Evolutionary conservation across 495 filamentous ascomycete genomes (phyloP), one percentile per base, ranked within the genome.

Genomic region (Aspergillus diversus): DNA sequence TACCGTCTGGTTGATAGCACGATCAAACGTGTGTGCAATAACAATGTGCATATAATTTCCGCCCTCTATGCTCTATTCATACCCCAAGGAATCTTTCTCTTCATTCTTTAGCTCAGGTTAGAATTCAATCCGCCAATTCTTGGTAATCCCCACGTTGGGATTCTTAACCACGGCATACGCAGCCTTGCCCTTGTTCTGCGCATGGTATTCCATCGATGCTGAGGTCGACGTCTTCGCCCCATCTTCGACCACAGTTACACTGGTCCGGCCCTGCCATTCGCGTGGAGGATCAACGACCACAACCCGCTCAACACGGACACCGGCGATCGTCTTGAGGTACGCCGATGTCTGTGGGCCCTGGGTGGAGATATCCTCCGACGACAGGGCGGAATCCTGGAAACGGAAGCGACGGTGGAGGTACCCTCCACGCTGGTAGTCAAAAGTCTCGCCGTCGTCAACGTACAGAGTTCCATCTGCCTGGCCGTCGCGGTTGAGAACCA

Each of bases 381-480:
- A 76, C 13, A 96, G 81, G 3, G 77, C 81, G 5, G 82, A 80
- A 5, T 73, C 82, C 55, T 73, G 81, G 81, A 82, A 89, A 34
- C 70, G 67, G 80, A 98, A 98, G 39, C 77, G 82, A 43, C 92
- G 89, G 76, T 96, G 90, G 62, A 97, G 91, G 73, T 89, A 96
- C 33, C 88, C 91, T 12, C 94, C 95, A 54, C 84, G 78, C 73
- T 96, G 76, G 71, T 91, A 95, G 46, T 97, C 90, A 63, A 91
- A 98, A 0, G 89, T 91, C 77, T 97, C 93, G 32, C 95, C 96
- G 66, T 99, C 95, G 68, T 98, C 95, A 53, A 96, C 78, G 68
- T 98, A 99, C 33, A 99, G 77, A 5, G 86, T 86, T 33, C 95
- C 95, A 55, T 90, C 87, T 0, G 95, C 93, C 56, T 85, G 82